Evolutionary conservation across 2,329 filamentous ascomycete species (phyloP).

Genomic region (Ophiocordyceps camponoti-floridani): DNA sequence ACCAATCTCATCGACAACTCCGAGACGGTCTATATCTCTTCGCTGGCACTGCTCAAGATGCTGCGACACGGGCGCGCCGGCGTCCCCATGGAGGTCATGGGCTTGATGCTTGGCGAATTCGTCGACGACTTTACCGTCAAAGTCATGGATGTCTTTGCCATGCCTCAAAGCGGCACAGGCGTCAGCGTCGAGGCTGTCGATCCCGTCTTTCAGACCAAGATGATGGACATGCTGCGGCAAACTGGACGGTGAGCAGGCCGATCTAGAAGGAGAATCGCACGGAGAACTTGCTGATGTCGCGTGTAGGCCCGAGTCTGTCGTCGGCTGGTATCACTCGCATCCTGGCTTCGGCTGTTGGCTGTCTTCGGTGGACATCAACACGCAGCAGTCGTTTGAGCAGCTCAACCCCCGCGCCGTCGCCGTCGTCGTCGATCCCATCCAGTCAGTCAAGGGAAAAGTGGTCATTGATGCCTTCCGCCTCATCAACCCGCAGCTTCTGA

Average conservation of each 20-base stretch:
- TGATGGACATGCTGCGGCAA: slow-evolving; percentile 99
- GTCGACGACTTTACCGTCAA: slow-evolving; percentile 98
- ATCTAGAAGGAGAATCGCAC: too few species aligned
- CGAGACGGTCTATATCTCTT: slow-evolving; percentile 98
- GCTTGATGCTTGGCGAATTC: slow-evolving; percentile 95
- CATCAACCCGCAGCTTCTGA: slow-evolving; percentile 93
- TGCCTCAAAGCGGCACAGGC: slow-evolving; percentile 96
- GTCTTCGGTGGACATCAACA: slow-evolving; percentile 98
- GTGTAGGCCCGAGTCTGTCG: slow-evolving; percentile 76
- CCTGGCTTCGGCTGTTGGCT: slow-evolving; percentile 98
- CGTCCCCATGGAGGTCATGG: slow-evolving; percentile 99
- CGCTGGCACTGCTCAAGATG: slow-evolving; percentile 94
- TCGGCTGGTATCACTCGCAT: slow-evolving; percentile 99
- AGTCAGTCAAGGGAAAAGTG: slow-evolving; percentile 98
- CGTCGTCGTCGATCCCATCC: slow-evolving; percentile 95
- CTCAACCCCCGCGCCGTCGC: slow-evolving; percentile 91
- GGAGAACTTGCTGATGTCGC: neutral
- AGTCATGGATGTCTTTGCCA: slow-evolving; percentile 96
- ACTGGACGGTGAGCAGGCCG: slow-evolving; percentile 56
- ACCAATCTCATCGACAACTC: slow-evolving; percentile 92
- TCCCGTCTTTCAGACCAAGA: slow-evolving; percentile 97
- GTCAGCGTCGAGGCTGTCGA: slow-evolving; percentile 98
- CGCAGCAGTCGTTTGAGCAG: slow-evolving; percentile 98
- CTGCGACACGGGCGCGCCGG: slow-evolving; percentile 90
- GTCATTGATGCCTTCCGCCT: slow-evolving; percentile 98